Conservation (phyloP, 2,329 filamentous ascomycete genomes). For the Sporothrix pseudoabietina region DNA sequence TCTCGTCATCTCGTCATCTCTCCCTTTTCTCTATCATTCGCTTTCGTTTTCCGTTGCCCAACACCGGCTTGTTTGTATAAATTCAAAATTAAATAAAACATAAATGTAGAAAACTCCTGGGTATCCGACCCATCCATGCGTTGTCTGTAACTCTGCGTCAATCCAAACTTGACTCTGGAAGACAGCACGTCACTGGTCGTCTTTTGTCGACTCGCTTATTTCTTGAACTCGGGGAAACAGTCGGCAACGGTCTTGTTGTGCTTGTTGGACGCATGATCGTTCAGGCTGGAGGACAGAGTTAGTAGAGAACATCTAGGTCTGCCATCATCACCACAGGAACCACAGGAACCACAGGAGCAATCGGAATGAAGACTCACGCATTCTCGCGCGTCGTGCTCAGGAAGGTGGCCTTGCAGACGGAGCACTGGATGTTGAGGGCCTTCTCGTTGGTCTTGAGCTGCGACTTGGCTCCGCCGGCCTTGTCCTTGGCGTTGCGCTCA, state of each 20-base stretch:
- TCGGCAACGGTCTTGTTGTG: constrained; percentile 71
- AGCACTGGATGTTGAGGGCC: constrained; percentile 76
- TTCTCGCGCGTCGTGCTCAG: constrained; percentile 74
- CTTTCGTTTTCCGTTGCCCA: neutral
- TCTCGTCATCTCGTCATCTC: neutral
- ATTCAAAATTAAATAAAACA: neutral
- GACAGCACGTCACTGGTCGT: neutral
- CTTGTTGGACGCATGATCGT: constrained; percentile 73
- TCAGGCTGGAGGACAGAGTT: constrained; percentile 52
- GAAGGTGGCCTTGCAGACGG: constrained; percentile 76
- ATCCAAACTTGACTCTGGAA: neutral
- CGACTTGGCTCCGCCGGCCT: constrained; percentile 58
- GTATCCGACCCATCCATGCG: constrained; percentile 24
- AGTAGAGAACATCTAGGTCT: neutral
- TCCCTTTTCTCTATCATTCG: neutral
- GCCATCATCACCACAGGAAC: too few species aligned
- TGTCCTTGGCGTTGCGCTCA: constrained; percentile 68
- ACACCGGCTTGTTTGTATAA: constrained; percentile 13
- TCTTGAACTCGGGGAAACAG: constrained; percentile 64
- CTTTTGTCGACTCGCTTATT: constrained; percentile 23
- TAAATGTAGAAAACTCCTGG: constrained; percentile 27
- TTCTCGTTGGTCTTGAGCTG: constrained; percentile 71
- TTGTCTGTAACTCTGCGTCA: neutral
- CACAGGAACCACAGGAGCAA: too few species aligned
- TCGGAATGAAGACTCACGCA: constrained; percentile 52